Evolutionary conservation across 306 rosid species (phyloP), one percentile per base, ranked within the genome.

Genomic region (Cajanus cajan): DNA sequence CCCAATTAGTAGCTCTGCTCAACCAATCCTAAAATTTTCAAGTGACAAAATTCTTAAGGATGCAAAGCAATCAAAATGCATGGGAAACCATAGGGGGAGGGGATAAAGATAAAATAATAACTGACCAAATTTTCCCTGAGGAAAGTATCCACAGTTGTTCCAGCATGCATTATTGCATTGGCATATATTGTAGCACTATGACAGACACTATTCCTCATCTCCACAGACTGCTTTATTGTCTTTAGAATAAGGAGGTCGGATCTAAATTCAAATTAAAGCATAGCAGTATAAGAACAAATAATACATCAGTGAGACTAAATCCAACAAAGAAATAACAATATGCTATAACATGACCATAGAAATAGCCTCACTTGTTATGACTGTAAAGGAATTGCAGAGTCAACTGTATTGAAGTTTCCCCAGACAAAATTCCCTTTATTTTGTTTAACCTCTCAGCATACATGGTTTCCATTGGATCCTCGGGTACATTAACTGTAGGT

Each of bases 1-100:
- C 98, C 98, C 98, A 95, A 79, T 95, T 95, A 71, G 96, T 95
- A 33, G 98, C 98, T 83, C 98, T 91, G 92, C 98, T 95, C 86
- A 95, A 80, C 98, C 97, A 95, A 74, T 92, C 98, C 98, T 95
- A 86, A 48, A 45, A 66, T 82, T 72, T 84, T 43, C 51, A 77
- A 24, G 58, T 77, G 34, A 44, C 4, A 33, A 47, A 22, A 61
- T 64, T 19, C 19, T 61, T 77, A 55, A 71, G 21, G 11, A 71
- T 50, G 1, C 31, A 74, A 15, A 71, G 44, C 73, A 80, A 73
- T 48, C 25, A 82, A 67, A 13, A 41, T 18, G 36, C 33, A 64
- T 12, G 40, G 33, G 19, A 78, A 69, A 72, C n/a, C 14, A 2
- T 7, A 28, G 14, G 58, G 65, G 44, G 39, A 64, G 41, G 31